These are phyloP conservation scores for Agastache rugosa DNA, from an alignment of 257 asterid genomes.

Conservation along the genomic window DNA sequence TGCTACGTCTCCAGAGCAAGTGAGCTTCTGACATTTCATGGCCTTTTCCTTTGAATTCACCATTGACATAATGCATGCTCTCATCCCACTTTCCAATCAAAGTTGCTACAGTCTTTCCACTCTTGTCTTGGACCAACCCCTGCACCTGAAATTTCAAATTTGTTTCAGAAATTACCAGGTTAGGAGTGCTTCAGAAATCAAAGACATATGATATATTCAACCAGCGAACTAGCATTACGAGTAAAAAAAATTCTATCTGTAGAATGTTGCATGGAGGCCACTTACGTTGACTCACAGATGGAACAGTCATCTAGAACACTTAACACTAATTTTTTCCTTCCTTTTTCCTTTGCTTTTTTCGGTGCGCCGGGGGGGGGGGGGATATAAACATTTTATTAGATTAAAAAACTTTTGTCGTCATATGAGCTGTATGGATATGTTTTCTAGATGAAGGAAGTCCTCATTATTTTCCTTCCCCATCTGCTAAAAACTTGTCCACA, in stretches of 20 bases:
- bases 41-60: conserved; percentile 75
- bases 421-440: not conserved
- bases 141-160: conserved; percentile 65
- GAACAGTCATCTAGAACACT: not conserved
- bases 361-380: not conserved
- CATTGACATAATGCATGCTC: conserved; percentile 81
- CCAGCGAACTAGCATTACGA: not conserved
- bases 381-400: not conserved
- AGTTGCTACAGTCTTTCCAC: conserved; percentile 83
- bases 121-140: conserved; percentile 82
- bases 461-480: not conserved
- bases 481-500: not conserved
- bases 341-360: no score
- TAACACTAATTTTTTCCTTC: not conserved
- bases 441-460: not conserved
- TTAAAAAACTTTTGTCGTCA: not conserved
- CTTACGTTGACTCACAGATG: not conserved
- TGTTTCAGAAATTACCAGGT: not conserved
- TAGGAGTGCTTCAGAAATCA: not conserved
- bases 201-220: not conserved
- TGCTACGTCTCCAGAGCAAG: conserved; percentile 89
- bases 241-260: no score
- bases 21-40: conserved; percentile 75
- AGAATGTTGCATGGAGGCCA: not conserved
- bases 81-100: conserved; percentile 96